phyloP scores from a whole-genome alignment of 257 asterid species.

The Jacaranda mimosifolia region DNA sequence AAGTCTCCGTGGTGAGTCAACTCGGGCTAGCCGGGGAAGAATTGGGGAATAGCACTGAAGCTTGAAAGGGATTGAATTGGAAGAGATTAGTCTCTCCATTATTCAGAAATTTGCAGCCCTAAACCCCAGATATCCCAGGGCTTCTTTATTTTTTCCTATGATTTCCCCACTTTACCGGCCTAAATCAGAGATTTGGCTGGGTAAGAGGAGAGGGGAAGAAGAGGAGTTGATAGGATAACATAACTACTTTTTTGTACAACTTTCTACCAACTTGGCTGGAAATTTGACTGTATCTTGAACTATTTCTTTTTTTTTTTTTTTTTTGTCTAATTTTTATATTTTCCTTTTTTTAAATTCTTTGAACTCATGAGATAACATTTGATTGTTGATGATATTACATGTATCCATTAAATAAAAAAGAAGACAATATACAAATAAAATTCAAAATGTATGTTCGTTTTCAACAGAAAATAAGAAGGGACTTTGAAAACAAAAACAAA shows the following conservation, averaged over 20 bases:
- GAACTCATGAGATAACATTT: too few relatives aligned
- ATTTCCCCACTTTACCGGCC: background rate
- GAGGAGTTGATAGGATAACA: conserved; percentile 28
- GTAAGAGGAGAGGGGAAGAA: conserved; percentile 9
- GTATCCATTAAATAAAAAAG: too few relatives aligned
- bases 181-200: background rate
- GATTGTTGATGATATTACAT: too few relatives aligned
- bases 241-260: background rate
- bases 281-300: background rate
- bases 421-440: too few relatives aligned
- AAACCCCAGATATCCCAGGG: background rate
- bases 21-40: conserved; percentile 51
- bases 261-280: conserved; percentile 11
- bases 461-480: too few relatives aligned
- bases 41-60: conserved; percentile 41
- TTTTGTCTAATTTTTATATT: background rate
- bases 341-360: background rate
- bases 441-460: too few relatives aligned
- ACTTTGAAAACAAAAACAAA: too few relatives aligned
- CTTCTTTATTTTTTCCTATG: background rate
- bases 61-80: conserved; percentile 62
- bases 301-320: background rate
- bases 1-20: conserved; percentile 37
- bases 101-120: conserved; percentile 2
- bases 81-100: conserved; percentile 78